Percentiles rank a stretch among this genome's conserved stretches.
These are phyloP conservation scores for Colletotrichum shisoi DNA, from an alignment of 2,329 filamentous ascomycete genomes.

Conservation along the genomic window DNA sequence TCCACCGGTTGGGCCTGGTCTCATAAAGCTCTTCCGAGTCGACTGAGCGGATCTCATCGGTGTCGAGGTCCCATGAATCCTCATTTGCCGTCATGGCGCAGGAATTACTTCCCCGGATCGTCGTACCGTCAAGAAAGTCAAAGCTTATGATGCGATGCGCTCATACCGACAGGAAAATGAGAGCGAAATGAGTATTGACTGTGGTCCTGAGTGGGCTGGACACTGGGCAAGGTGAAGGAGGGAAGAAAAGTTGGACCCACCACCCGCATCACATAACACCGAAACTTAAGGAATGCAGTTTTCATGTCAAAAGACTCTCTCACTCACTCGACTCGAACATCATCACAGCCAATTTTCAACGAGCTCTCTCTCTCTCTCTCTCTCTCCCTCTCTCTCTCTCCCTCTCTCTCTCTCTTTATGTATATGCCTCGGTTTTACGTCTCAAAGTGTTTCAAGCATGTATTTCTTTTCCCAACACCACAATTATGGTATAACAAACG, in stretches of 20 bases:
- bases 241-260: slow-evolving; percentile 25
- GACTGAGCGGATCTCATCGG: slow-evolving; percentile 57
- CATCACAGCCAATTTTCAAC: background rate
- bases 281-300: slow-evolving; percentile 6
- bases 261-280: background rate
- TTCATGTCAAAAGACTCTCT: background rate
- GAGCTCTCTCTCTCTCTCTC: too few relatives aligned
- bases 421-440: background rate
- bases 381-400: too few relatives aligned
- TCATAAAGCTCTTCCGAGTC: slow-evolving; percentile 57
- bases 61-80: slow-evolving; percentile 52
- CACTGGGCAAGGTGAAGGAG: slow-evolving; percentile 22
- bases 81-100: slow-evolving; percentile 39
- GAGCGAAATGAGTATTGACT: background rate
- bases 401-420: too few relatives aligned
- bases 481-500: slow-evolving; percentile 40
- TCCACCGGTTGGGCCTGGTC: slow-evolving; percentile 74
- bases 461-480: slow-evolving; percentile 38
- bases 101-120: too few relatives aligned
- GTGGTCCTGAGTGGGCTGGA: slow-evolving; percentile 3
- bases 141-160: background rate
- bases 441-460: slow-evolving; percentile 11
- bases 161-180: background rate
- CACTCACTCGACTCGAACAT: background rate
- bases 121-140: too few relatives aligned